These are phyloP conservation scores for Solanum virginianum DNA, from an alignment of 257 asterid species.

Conservation along the genomic window DNA sequence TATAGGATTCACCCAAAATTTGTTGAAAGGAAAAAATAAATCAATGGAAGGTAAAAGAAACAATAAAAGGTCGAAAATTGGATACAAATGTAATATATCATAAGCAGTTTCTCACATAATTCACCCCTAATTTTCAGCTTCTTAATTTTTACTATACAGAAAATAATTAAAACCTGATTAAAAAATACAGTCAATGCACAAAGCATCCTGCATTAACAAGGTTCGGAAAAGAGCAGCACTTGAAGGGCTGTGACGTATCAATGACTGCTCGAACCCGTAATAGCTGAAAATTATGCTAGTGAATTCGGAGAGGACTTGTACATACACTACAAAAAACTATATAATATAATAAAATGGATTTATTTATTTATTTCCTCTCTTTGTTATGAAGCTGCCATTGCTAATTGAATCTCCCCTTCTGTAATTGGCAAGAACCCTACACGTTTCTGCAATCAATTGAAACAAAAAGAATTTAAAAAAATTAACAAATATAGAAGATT, in stretches of 20 bases:
- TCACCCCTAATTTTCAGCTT: constrained; percentile 19
- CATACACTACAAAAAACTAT: neutral
- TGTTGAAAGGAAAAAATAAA: neutral
- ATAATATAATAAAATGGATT: neutral
- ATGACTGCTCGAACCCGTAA: neutral
- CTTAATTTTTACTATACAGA: neutral
- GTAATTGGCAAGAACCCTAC: constrained; percentile 70
- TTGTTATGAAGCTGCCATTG: constrained; percentile 24
- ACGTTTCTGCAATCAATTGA: constrained; percentile 46
- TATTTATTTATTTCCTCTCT: neutral
- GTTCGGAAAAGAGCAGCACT: neutral
- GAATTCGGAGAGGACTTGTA: neutral
- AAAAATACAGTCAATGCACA: neutral
- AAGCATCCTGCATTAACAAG: neutral
- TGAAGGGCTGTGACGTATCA: neutral
- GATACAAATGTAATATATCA: neutral
- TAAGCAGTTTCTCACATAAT: constrained; percentile 32
- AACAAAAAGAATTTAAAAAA: neutral
- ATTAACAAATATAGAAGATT: neutral
- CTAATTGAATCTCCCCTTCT: constrained; percentile 67
- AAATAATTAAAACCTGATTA: neutral
- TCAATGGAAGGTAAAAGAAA: neutral
- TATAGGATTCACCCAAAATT: neutral
- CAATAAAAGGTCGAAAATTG: neutral
- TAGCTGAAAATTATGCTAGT: neutral